These are phyloP conservation scores for Diplogelasinospora grovesii DNA, from an alignment of 495 filamentous ascomycete genomes.

Conservation along the genomic window DNA sequence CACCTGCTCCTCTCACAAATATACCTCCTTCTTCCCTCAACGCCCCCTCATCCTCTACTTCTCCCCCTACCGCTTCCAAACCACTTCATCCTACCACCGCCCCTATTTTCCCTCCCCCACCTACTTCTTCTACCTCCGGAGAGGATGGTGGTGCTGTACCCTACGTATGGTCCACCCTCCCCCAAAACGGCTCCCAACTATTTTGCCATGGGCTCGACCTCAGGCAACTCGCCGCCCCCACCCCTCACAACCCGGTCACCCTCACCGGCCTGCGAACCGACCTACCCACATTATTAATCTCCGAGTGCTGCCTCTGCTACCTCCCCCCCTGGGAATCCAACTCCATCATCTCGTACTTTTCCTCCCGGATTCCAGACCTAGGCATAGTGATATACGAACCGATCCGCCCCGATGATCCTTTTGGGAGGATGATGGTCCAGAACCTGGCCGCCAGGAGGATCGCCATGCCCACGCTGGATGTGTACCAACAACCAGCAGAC, in stretches of 20 bases:
- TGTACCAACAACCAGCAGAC: constrained; percentile 56
- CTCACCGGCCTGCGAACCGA: constrained; percentile 31
- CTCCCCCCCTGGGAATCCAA: constrained; percentile 56
- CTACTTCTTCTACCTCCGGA: too few relatives aligned
- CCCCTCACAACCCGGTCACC: neutral
- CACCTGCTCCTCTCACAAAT: constrained; percentile 22
- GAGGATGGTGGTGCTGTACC: too few relatives aligned
- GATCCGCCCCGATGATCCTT: constrained; percentile 71
- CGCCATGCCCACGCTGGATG: constrained; percentile 70
- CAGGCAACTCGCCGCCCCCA: constrained; percentile 44
- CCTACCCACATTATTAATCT: constrained; percentile 76
- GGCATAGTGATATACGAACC: constrained; percentile 84
- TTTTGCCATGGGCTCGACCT: constrained; percentile 80
- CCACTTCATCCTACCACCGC: too few relatives aligned
- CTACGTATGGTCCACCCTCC: too few relatives aligned
- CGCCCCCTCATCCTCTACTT: too few relatives aligned
- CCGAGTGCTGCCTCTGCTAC: constrained; percentile 93
- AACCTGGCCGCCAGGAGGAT: constrained; percentile 86
- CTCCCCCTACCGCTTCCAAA: too few relatives aligned
- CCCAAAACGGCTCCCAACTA: constrained; percentile 38
- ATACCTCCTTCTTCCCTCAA: too few relatives aligned
- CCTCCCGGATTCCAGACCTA: constrained; percentile 47
- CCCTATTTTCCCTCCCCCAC: too few relatives aligned
- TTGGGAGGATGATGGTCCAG: constrained; percentile 82
- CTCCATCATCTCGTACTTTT: constrained; percentile 61